Conservation (phyloP, 108 stramenopile genomes). For the Cyclostephanos invisitatus region DNA sequence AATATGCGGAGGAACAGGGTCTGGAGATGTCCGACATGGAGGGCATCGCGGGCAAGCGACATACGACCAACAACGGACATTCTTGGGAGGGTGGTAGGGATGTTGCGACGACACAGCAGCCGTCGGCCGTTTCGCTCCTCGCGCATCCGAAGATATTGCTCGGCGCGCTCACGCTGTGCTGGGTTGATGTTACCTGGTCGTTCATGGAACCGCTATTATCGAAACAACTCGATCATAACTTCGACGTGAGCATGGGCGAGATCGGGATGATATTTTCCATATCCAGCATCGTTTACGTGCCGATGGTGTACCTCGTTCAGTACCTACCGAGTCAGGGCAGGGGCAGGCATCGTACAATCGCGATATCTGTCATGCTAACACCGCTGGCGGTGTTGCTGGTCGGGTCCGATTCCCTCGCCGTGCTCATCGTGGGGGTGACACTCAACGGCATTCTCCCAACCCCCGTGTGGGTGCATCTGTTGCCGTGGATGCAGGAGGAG, state of each 20-base stretch:
- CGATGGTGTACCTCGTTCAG: conserved; percentile 33
- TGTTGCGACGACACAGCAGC: neutral
- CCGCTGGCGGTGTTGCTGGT: conserved; percentile 38
- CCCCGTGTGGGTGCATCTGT: conserved; percentile 36
- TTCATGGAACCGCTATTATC: conserved; percentile 44
- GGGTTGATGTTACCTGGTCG: conserved; percentile 41
- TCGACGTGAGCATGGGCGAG: conserved; percentile 26
- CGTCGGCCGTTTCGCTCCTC: conserved; percentile 28
- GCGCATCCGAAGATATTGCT: conserved; percentile 25
- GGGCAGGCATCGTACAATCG: conserved; percentile 15
- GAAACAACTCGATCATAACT: conserved; percentile 13
- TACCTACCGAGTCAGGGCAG: conserved; percentile 19
- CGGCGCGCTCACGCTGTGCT: conserved; percentile 31
- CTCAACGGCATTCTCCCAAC: conserved; percentile 37
- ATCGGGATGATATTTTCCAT: conserved; percentile 49
- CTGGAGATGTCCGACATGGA: neutral
- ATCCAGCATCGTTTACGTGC: conserved; percentile 38
- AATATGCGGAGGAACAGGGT: neutral
- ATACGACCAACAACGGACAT: neutral
- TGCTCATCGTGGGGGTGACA: conserved; percentile 22
- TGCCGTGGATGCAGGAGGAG: conserved; percentile 49
- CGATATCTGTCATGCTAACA: conserved; percentile 27
- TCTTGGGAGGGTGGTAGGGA: too few species aligned
- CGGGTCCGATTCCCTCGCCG: conserved; percentile 20
- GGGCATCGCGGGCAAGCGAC: neutral